phyloP scores from a whole-genome alignment of 164 flowering plant species.

The Cinnamomum chago region DNA sequence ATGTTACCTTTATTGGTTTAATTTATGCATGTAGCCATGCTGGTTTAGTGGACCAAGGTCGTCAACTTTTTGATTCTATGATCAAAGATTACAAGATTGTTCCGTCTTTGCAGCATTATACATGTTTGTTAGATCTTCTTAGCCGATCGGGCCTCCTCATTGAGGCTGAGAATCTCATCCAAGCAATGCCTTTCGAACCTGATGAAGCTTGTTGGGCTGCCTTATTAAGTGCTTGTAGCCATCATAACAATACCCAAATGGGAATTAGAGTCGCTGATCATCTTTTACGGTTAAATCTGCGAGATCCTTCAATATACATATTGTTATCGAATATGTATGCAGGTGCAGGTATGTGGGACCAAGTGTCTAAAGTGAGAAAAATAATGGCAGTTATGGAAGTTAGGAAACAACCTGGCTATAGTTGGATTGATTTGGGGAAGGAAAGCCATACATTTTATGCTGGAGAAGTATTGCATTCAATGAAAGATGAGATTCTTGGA shows the following conservation, averaged over 20 bases:
- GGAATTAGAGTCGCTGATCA: conserved; percentile 57
- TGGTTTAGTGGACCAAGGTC: conserved; percentile 67
- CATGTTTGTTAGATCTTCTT: conserved; percentile 75
- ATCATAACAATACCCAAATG: conserved; percentile 41
- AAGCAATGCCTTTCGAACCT: conserved; percentile 63
- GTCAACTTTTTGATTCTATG: conserved; percentile 58
- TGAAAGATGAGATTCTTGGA: conserved; percentile 52
- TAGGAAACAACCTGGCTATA: conserved; percentile 69
- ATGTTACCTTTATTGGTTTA: conserved; percentile 77
- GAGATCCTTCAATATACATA: conserved; percentile 64
- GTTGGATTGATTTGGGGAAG: conserved; percentile 61
- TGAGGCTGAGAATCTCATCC: conserved; percentile 63
- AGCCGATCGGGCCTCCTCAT: conserved; percentile 69
- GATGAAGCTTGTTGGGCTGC: conserved; percentile 92
- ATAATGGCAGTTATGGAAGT: conserved; percentile 44
- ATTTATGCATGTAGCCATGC: conserved; percentile 88
- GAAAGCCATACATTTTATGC: conserved; percentile 65
- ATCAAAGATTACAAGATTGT: conserved; percentile 42
- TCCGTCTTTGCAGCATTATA: conserved; percentile 76
- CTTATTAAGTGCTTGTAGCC: conserved; percentile 70
- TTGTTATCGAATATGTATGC: conserved; percentile 75
- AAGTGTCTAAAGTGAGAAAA: conserved; percentile 52
- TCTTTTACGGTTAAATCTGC: conserved; percentile 39
- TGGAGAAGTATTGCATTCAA: conserved; percentile 53
- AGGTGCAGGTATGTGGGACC: conserved; percentile 57